phyloP scores from a whole-genome alignment of 2,329 filamentous ascomycete species.

The Colletotrichum tropicicola region DNA sequence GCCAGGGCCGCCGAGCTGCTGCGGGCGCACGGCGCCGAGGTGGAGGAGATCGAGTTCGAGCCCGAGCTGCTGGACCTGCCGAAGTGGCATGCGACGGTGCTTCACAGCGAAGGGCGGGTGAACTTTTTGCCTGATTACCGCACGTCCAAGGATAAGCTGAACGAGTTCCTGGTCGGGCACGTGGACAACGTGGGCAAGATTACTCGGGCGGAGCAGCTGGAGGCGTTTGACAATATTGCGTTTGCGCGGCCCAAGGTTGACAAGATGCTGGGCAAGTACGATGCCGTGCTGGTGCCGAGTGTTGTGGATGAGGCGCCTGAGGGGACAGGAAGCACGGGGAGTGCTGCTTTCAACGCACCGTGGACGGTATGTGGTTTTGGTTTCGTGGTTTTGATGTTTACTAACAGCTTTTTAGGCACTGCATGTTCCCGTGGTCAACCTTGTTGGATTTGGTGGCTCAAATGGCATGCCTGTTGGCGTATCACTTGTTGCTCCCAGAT shows the following conservation, averaged over 20 bases:
- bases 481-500: conserved; percentile 59
- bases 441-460: conserved; percentile 67
- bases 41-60: conserved; percentile 65
- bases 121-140: conserved; percentile 64
- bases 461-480: conserved; percentile 67
- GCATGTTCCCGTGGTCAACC: conserved; percentile 70
- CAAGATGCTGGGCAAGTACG: conserved; percentile 55
- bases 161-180: conserved; percentile 53
- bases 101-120: conserved; percentile 60
- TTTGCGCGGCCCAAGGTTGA: conserved; percentile 61
- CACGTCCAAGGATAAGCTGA: conserved; percentile 55
- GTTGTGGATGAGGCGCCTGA: conserved; percentile 64
- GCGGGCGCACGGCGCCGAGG: conserved; percentile 55
- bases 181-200: conserved; percentile 58
- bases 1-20: conserved; percentile 50
- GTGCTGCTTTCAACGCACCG: conserved; percentile 57
- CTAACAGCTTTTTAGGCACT: conserved; percentile 52
- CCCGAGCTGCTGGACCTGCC: conserved; percentile 56
- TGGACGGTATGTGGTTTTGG: conserved; percentile 57
- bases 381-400: conserved; percentile 26
- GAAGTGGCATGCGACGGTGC: conserved; percentile 60
- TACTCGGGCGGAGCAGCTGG: conserved; percentile 56
- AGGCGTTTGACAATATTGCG: conserved; percentile 62
- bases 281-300: conserved; percentile 65
- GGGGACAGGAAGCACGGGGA: conserved; percentile 62